These are phyloP conservation scores for Podospora comata DNA, from an alignment of 495 filamentous ascomycete species.

Conservation along the genomic window DNA sequence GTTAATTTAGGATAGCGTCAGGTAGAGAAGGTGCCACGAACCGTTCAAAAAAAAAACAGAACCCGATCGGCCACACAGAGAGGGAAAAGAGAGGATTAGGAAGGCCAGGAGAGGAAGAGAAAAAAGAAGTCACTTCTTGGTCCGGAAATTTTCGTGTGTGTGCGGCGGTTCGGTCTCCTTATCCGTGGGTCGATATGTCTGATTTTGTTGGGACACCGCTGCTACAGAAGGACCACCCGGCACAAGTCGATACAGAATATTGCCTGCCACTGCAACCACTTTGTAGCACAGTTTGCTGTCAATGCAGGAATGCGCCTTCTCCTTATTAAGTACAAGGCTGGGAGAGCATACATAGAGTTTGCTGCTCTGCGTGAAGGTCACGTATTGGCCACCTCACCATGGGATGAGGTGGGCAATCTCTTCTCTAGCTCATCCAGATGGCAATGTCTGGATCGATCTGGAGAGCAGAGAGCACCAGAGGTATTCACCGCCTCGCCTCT, in stretches of 20 bases:
- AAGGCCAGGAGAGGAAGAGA: conserved; percentile 1
- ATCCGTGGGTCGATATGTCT: conserved; percentile 10
- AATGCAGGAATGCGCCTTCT: neutral
- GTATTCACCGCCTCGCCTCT: conserved; percentile 9
- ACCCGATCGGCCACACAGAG: conserved; percentile 14
- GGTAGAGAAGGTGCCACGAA: conserved; percentile 3
- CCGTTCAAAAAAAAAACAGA: conserved; percentile 12
- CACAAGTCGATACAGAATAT: neutral
- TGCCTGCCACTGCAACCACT: conserved; percentile 1
- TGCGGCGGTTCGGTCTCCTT: conserved; percentile 8
- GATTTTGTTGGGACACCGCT: conserved; percentile 10
- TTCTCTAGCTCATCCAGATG: neutral
- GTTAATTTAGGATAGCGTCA: neutral
- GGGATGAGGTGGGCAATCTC: conserved; percentile 5
- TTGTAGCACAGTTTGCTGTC: neutral
- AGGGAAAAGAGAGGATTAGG: conserved; percentile 4
- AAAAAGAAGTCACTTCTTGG: neutral
- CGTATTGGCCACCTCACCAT: neutral
- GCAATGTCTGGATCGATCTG: neutral
- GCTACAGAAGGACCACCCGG: conserved; percentile 8
- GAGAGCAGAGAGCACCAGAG: neutral
- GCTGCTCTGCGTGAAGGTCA: neutral
- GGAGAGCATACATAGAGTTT: neutral
- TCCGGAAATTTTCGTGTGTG: conserved; percentile 9
- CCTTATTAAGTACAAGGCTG: neutral